Percentiles rank a stretch among this genome's conserved stretches.
These are phyloP conservation scores for Diaporthe sp. DNA, from an alignment of 2,329 filamentous ascomycete genomes.

Conservation along the genomic window DNA sequence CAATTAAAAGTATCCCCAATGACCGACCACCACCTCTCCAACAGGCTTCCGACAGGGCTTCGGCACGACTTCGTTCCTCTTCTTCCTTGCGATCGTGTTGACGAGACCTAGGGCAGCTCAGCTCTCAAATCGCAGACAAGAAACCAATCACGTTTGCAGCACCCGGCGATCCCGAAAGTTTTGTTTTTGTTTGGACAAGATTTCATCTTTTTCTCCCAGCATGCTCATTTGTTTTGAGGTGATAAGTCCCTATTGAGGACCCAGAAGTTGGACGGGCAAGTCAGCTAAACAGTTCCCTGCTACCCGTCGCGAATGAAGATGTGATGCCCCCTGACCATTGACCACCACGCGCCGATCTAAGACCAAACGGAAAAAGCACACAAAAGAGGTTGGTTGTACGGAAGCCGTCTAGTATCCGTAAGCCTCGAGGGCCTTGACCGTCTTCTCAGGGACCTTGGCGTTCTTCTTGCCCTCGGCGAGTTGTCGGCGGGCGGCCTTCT, in stretches of 20 bases:
- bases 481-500: slow-evolving; percentile 95
- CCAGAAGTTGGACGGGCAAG: slow-evolving; percentile 38
- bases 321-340: slow-evolving; percentile 38
- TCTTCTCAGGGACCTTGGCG: slow-evolving; percentile 88
- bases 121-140: slow-evolving; percentile 16
- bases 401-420: slow-evolving; percentile 82
- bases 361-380: slow-evolving; percentile 41
- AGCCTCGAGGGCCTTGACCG: slow-evolving; percentile 86
- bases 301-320: slow-evolving; percentile 39
- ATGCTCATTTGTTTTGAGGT: slow-evolving; percentile 40
- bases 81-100: not conserved
- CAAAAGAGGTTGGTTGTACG: slow-evolving; percentile 39
- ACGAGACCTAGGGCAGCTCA: slow-evolving; percentile 16
- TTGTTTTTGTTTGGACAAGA: slow-evolving; percentile 27
- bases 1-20: slow-evolving; percentile 15
- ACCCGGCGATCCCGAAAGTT: slow-evolving; percentile 28
- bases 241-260: slow-evolving; percentile 37
- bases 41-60: not conserved
- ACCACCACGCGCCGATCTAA: slow-evolving; percentile 41
- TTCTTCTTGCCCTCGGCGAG: slow-evolving; percentile 93
- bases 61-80: not conserved
- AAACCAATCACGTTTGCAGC: slow-evolving; percentile 20
- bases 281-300: slow-evolving; percentile 37
- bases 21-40: slow-evolving; percentile 16
- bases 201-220: slow-evolving; percentile 28